Evolutionary conservation across 257 asterid species (phyloP), one percentile per base, ranked within the genome.

Genomic region (Capsicum rhomboideum): DNA sequence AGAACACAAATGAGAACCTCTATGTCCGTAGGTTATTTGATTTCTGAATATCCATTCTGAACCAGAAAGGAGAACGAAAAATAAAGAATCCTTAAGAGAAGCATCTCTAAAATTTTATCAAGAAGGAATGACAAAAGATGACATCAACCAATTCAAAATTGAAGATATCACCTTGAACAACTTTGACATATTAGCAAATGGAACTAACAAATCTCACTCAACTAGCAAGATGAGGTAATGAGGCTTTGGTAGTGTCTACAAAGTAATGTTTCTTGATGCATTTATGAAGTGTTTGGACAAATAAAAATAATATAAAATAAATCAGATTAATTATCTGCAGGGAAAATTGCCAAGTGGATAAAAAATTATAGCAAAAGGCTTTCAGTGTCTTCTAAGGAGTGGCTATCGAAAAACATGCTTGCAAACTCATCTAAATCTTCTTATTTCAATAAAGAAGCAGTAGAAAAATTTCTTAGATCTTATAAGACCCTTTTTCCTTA

Each of bases 221-320:
- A n/a, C n/a, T n/a, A n/a, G n/a, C n/a, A n/a, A n/a, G n/a, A n/a
- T n/a, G n/a, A n/a, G n/a, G n/a, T n/a, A n/a, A n/a, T n/a, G n/a
- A n/a, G n/a, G n/a, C 50, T 93, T 93, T 88, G 94, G 93, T 82
- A 83, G 88, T 3, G 97, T 93, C 20, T 93, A 82, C 84, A 93
- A 89, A 93, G 97, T 93, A 86, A 18, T n/a, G 72, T 16, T 8
- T 46, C 14, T 50, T 55, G 13, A n/a, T 23, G 44, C 78, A 44
- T 31, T 78, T 46, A 13, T 18, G 1, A 1, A 54, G 61, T 18
- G 11, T 55, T 55, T 55, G 2, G 29, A 58, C 29, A n/a, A 58
- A 58, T 58, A 13, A 58, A 18, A 3, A 71, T 9, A 40, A 20
- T 34, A 21, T 9, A 3, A 40, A 71, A 71, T 71, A 37, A 71